Conservation (phyloP, 257 asterid genomes). For the Fraxinus cuspidata region DNA sequence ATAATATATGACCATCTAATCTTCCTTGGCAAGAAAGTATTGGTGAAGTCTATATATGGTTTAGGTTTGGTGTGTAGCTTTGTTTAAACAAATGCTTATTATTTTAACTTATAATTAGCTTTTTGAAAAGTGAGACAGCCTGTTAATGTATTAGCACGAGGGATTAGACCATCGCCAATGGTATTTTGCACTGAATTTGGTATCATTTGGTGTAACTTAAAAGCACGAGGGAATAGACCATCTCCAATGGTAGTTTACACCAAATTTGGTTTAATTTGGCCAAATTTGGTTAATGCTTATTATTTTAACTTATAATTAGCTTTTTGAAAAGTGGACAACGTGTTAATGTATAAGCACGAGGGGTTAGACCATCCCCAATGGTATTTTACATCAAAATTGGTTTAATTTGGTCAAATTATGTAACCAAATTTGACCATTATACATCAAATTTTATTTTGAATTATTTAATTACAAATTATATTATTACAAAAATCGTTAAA, state of each 20-base stretch:
- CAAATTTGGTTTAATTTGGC: too few relatives aligned
- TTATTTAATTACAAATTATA: too few relatives aligned
- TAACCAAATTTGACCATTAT: too few relatives aligned
- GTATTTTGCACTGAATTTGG: too few relatives aligned
- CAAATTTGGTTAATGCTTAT: background rate
- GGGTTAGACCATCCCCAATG: background rate
- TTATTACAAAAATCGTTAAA: too few relatives aligned
- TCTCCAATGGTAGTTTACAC: too few relatives aligned
- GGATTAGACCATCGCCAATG: background rate
- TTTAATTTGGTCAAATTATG: too few relatives aligned
- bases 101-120: background rate
- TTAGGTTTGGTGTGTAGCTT: background rate
- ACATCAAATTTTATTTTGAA: too few relatives aligned
- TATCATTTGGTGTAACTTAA: too few relatives aligned
- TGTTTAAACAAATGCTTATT: background rate
- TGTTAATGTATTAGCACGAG: background rate
- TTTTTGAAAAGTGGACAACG: background rate
- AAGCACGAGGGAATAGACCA: too few relatives aligned
- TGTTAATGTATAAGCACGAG: background rate
- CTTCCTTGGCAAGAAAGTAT: background rate
- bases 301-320: slow-evolving; percentile 7
- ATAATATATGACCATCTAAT: background rate
- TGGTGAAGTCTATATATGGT: background rate
- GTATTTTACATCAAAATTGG: too few relatives aligned
- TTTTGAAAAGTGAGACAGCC: background rate